A percentile compares a stretch with the other conserved stretches of the same genome.
Evolutionary conservation across 768 basidiomycete genomes (phyloP).

Genomic region (Boletus pseudopeckii): DNA sequence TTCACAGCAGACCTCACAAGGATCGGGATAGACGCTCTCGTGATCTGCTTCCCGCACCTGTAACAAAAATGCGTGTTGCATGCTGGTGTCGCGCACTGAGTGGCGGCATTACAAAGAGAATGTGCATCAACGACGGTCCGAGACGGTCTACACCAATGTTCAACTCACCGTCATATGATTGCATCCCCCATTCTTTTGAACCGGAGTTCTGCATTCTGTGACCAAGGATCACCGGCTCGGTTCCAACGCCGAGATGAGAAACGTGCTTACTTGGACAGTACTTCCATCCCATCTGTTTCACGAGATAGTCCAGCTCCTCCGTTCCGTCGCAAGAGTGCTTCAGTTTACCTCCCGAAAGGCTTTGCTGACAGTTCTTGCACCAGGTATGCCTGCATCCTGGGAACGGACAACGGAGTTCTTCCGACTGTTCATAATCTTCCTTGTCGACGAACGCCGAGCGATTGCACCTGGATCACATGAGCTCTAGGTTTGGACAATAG

Average conservation of each 20-base stretch:
- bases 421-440: constrained; percentile 39
- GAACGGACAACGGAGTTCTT: constrained; percentile 48
- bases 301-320: constrained; percentile 48
- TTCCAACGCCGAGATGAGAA: not conserved
- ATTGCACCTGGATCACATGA: constrained; percentile 39
- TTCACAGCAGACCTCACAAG: constrained; percentile 33
- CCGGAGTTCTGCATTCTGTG: constrained; percentile 42
- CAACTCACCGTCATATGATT: constrained; percentile 57
- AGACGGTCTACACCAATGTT: not conserved
- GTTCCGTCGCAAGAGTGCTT: constrained; percentile 57
- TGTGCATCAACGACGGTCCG: not conserved
- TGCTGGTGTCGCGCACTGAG: constrained; percentile 48
- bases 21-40: constrained; percentile 30
- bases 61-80: constrained; percentile 61
- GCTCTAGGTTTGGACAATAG: not conserved
- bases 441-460: constrained; percentile 48
- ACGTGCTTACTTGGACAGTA: constrained; percentile 50
- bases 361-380: constrained; percentile 58
- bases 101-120: not conserved
- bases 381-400: constrained; percentile 48
- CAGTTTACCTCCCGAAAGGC: constrained; percentile 28
- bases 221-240: not conserved
- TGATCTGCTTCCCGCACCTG: constrained; percentile 46
- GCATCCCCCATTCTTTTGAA: constrained; percentile 53
- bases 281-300: constrained; percentile 56